Evolutionary conservation across 768 basidiomycete genomes (phyloP).

Genomic region (Suillus clintonianus): DNA sequence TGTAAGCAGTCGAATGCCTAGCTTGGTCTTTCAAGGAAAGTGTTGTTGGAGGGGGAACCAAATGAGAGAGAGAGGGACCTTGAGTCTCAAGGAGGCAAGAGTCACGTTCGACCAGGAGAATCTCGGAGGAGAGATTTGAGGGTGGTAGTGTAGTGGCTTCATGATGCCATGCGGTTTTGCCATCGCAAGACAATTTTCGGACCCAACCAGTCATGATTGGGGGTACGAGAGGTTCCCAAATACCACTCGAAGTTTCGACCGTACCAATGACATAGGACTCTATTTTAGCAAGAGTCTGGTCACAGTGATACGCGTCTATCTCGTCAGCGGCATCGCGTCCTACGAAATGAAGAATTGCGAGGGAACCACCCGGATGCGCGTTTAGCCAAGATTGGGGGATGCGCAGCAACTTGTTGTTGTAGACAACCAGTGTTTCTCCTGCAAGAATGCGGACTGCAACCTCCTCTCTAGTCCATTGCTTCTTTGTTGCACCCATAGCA

Average conservation of each 20-base stretch:
- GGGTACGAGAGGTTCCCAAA: conserved; percentile 80
- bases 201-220: conserved; percentile 88
- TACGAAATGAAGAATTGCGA: conserved; percentile 91
- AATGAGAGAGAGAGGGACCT: conserved; percentile 41
- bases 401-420: conserved; percentile 60
- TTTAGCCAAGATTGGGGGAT: conserved; percentile 79
- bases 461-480: conserved; percentile 49
- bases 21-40: conserved; percentile 62
- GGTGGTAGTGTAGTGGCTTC: conserved; percentile 53
- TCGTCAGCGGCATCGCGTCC: conserved; percentile 95
- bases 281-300: conserved; percentile 33
- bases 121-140: conserved; percentile 46
- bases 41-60: conserved; percentile 54
- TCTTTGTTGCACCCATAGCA: conserved; percentile 33
- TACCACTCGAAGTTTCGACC: conserved; percentile 52
- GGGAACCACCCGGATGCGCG: conserved; percentile 85
- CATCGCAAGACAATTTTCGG: conserved; percentile 48
- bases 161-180: conserved; percentile 55
- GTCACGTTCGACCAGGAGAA: conserved; percentile 59
- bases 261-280: conserved; percentile 64
- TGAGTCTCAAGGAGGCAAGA: conserved; percentile 28
- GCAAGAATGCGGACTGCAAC: conserved; percentile 71
- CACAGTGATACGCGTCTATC: conserved; percentile 86
- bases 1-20: conserved; percentile 77
- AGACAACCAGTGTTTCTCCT: conserved; percentile 78